Evolutionary conservation across 2,329 filamentous ascomycete species (phyloP).

Genomic region (Pseudogymnoascus sp.): DNA sequence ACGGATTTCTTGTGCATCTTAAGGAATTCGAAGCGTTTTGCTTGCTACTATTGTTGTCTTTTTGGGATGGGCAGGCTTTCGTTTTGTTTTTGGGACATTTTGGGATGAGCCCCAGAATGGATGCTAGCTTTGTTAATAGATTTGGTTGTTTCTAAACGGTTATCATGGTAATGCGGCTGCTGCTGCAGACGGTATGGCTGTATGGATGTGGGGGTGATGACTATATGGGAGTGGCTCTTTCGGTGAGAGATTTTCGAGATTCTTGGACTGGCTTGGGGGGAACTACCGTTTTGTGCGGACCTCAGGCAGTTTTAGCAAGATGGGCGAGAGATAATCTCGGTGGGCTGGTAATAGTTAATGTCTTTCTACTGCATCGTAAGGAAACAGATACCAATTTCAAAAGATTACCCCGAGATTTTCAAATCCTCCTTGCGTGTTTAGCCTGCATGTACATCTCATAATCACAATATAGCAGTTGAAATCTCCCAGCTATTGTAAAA

Average conservation of each 20-base stretch:
- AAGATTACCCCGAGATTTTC: neutral
- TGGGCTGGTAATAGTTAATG: conserved; percentile 2
- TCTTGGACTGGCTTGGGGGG: neutral
- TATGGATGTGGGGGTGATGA: neutral
- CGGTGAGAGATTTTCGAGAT: neutral
- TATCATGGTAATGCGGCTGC: neutral
- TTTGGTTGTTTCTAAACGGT: neutral
- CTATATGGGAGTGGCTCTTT: neutral
- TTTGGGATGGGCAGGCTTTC: neutral
- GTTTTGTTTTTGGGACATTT: neutral
- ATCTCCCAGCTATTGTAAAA: neutral
- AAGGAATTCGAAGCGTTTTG: neutral
- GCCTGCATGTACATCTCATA: neutral
- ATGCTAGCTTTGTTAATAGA: conserved; percentile 8
- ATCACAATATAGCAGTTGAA: neutral
- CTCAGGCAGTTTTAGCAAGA: neutral
- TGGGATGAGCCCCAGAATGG: neutral
- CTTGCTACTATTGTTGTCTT: neutral
- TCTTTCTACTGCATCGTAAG: conserved; percentile 1
- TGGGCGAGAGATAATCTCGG: neutral
- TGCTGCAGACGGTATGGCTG: neutral
- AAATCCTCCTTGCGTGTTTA: neutral
- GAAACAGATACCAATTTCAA: conserved; percentile 2
- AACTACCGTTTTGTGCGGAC: neutral
- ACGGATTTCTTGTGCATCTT: neutral